Conservation (phyloP, 306 rosid species). For the Pterocarpus santalinus region DNA sequence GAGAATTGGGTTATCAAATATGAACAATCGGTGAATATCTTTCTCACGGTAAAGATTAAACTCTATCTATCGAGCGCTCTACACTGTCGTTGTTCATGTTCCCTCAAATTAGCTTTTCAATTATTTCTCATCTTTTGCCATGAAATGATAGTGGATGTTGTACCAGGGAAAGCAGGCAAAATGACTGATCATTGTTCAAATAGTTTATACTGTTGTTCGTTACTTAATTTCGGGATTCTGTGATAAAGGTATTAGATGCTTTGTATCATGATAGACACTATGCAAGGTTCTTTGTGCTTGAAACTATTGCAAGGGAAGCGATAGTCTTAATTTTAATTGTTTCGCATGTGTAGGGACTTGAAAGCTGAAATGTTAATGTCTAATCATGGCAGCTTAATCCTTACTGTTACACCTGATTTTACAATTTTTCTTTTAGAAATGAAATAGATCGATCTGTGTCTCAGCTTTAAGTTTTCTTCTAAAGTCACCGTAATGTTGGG, state of each 20-base stretch:
- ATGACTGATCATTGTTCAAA: too few species aligned
- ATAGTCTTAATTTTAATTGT: not conserved
- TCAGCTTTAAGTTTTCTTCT: conserved; percentile 35
- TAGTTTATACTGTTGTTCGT: not conserved
- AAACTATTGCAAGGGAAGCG: conserved; percentile 93
- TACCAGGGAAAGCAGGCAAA: not conserved
- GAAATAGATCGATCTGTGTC: not conserved
- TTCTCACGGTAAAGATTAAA: conserved; percentile 72
- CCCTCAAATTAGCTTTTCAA: not conserved
- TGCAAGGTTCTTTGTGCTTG: conserved; percentile 94
- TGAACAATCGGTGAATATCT: conserved; percentile 81
- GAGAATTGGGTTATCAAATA: conserved; percentile 72
- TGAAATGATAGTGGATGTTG: too few species aligned
- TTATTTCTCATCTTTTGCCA: too few species aligned
- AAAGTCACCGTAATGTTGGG: conserved; percentile 14
- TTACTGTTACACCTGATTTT: not conserved
- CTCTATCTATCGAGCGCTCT: not conserved
- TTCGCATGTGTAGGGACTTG: not conserved
- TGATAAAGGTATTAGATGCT: conserved; percentile 80
- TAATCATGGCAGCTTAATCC: not conserved
- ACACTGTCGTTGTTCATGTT: not conserved
- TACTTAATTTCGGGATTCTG: conserved; percentile 78
- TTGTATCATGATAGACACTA: conserved; percentile 80
- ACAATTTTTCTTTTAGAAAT: not conserved
- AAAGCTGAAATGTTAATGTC: not conserved